Evolutionary conservation across 345 rosid genomes (phyloP), one percentile per base, ranked within the genome.

Genomic region (Citrus unshiu): DNA sequence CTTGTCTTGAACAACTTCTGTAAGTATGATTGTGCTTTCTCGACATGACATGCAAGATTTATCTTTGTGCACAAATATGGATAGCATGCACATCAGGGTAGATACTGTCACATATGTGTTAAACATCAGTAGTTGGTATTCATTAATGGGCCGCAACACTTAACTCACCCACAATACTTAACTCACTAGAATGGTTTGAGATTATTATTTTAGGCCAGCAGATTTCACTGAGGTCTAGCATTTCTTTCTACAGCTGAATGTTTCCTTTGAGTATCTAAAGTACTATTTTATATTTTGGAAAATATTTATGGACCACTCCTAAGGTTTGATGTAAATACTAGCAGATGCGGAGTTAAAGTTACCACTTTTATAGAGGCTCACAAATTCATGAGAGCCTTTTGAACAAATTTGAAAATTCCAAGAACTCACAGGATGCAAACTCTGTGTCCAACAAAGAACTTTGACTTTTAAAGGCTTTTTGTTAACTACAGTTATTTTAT

Each of bases 1-100:
- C 98, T 96, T 25, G 86, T 94, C 84, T 73, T 94, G 87, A 96
- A 94, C 83, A 96, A 91, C 85, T 94, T 96, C 75, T 90, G 99
- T 96, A 84, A 90, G 98, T 86, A 68, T 64, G 64, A n/a, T 22
- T 9, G 40, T 58, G 43, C 40, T 72, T 80, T 80, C 74, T 22
- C 40, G 8, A 56, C 39, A 32, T 79, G 78, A 51, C 64, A 72
- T 65, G 7, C 62, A 56, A 61, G 43, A n/a, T 43, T 21, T 29
- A 40, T 29, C 9, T n/a, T 13, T 58, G 40, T 72, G 6, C 18
- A 25, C 6, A 35, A 71, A 59, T 59, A 35, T 46, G 39, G 57
- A 62, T 21, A 64, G 22, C 70, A 21, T 75, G 58, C 32, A 14
- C 8, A 21, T 40, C 21, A 74, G 68, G 72, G 32, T 12, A 32